phyloP scores from a whole-genome alignment of 345 rosid species.

The Bruguiera gymnorhiza region DNA sequence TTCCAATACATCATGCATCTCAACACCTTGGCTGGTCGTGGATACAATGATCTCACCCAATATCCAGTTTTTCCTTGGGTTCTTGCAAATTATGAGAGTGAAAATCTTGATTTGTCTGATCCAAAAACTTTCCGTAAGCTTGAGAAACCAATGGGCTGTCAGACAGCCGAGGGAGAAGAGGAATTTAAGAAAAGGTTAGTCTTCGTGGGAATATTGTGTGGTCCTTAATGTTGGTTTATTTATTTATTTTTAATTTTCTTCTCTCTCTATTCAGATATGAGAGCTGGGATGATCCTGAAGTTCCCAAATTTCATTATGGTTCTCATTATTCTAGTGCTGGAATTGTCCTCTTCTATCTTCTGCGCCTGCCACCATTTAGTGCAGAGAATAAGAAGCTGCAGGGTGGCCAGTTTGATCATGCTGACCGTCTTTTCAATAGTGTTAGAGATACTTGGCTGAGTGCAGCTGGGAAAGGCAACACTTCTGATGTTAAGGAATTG shows the following conservation, averaged over 20 bases:
- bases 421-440: conserved; percentile 96
- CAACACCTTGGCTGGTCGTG: conserved; percentile 97
- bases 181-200: conserved; percentile 95
- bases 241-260: conserved; percentile 5
- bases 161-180: conserved; percentile 91
- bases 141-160: conserved; percentile 99
- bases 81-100: conserved; percentile 93
- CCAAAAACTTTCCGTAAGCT: conserved; percentile 87
- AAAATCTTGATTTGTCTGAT: conserved; percentile 73
- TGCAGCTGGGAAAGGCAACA: conserved; percentile 97
- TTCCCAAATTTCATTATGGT: conserved; percentile 98
- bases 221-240: neutral
- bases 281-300: conserved; percentile 99
- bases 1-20: conserved; percentile 99
- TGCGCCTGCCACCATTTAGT: conserved; percentile 97
- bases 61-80: conserved; percentile 99
- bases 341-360: conserved; percentile 94
- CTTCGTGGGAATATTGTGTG: neutral
- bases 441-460: conserved; percentile 94
- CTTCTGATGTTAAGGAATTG: conserved; percentile 96
- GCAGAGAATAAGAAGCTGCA: conserved; percentile 97
- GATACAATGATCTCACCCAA: conserved; percentile 98
- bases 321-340: conserved; percentile 99
- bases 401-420: conserved; percentile 99
- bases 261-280: conserved; percentile 58